These are phyloP conservation scores for Didymella sp. DNA, from an alignment of 2,329 filamentous ascomycete genomes.

Conservation along the genomic window DNA sequence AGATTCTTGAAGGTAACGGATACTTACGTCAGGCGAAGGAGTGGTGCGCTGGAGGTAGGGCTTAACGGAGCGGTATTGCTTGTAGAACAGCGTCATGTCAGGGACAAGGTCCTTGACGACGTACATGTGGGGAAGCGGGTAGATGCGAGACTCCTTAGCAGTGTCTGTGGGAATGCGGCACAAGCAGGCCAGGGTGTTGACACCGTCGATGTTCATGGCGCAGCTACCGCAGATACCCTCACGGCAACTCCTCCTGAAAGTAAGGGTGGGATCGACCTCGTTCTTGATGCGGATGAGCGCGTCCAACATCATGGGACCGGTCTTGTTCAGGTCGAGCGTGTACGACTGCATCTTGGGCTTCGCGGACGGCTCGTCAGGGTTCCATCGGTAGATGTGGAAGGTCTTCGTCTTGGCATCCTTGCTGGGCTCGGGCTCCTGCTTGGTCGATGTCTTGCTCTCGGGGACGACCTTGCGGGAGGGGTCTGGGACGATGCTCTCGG, in stretches of 20 bases:
- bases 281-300: constrained; percentile 99
- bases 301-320: constrained; percentile 97
- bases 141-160: constrained; percentile 85
- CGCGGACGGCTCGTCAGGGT: constrained; percentile 86
- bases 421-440: constrained; percentile 66
- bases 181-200: constrained; percentile 95
- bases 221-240: constrained; percentile 99
- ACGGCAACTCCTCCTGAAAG: constrained; percentile 93
- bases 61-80: constrained; percentile 99
- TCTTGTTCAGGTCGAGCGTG: constrained; percentile 97
- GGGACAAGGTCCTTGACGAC: constrained; percentile 99
- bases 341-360: constrained; percentile 98
- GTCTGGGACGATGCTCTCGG: constrained; percentile 40
- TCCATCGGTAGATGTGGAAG: constrained; percentile 99
- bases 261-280: constrained; percentile 94
- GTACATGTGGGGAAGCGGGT: constrained; percentile 97
- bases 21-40: constrained; percentile 78
- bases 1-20: background rate
- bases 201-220: constrained; percentile 99
- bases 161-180: constrained; percentile 93
- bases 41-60: constrained; percentile 94
- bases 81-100: constrained; percentile 98
- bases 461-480: constrained; percentile 45
- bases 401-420: constrained; percentile 77
- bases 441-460: constrained; percentile 64